These are phyloP conservation scores for Fragilariopsis cylindrus DNA, from an alignment of 108 stramenopile species.

Conservation along the genomic window DNA sequence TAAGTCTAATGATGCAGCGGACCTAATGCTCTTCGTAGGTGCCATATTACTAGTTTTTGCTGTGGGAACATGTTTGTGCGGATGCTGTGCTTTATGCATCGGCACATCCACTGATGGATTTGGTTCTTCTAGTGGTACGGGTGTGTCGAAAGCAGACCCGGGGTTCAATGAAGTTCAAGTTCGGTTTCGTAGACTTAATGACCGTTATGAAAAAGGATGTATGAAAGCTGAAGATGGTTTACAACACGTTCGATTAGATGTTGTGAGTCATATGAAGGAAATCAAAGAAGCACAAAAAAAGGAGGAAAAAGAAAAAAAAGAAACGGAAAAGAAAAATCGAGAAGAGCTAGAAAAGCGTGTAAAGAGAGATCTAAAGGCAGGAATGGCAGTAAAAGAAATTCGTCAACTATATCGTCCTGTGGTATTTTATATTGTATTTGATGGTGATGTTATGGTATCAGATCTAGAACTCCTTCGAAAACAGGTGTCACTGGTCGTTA, in stretches of 20 bases:
- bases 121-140: background rate
- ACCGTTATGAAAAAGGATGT: constrained; percentile 21
- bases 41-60: background rate
- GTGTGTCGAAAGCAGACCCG: background rate
- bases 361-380: constrained; percentile 5
- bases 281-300: constrained; percentile 11
- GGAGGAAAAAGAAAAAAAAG: constrained; percentile 19
- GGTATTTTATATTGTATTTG: constrained; percentile 9
- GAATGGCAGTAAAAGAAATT: constrained; percentile 7
- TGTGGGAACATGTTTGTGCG: constrained; percentile 11
- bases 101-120: background rate
- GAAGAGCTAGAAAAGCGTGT: constrained; percentile 16
- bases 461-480: constrained; percentile 16
- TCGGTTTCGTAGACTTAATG: constrained; percentile 18
- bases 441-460: constrained; percentile 18
- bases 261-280: constrained; percentile 20
- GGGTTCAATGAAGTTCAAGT: constrained; percentile 7
- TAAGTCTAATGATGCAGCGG: background rate
- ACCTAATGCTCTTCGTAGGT: background rate
- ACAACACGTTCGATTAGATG: constrained; percentile 12
- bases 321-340: constrained; percentile 11
- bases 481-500: constrained; percentile 17
- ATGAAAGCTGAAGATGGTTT: constrained; percentile 9
- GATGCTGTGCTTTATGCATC: constrained; percentile 9
- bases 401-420: constrained; percentile 13